Evolutionary conservation across 805 yeast genomes (phyloP).

Genomic region (Debaryomyces hansenii): DNA sequence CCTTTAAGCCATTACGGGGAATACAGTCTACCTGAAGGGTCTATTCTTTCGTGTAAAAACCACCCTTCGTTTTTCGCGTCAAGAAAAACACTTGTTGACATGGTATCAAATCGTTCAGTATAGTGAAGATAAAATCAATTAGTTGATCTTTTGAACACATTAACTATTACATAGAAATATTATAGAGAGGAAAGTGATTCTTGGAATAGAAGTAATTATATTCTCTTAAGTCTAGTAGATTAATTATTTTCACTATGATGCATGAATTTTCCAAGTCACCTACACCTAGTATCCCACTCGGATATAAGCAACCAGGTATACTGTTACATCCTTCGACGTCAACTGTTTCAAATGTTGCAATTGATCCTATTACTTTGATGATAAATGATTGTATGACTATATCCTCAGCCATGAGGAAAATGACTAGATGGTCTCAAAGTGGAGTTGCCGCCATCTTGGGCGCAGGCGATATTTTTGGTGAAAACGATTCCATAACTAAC

Average conservation of each 20-base stretch:
- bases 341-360: conserved; percentile 29
- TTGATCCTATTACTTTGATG: conserved; percentile 79
- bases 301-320: not conserved
- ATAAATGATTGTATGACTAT: conserved; percentile 86
- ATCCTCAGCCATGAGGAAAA: conserved; percentile 85
- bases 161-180: not conserved
- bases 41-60: too few relatives aligned
- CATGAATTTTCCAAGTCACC: conserved; percentile 5
- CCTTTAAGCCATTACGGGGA: too few relatives aligned
- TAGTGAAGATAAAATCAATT: not conserved
- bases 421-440: conserved; percentile 62
- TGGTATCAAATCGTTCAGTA: not conserved
- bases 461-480: conserved; percentile 56
- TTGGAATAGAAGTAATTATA: not conserved
- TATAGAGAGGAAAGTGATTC: not conserved
- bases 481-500: conserved; percentile 32
- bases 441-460: conserved; percentile 86
- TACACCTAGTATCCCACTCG: conserved; percentile 1
- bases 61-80: not conserved
- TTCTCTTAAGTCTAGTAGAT: not conserved
- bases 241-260: not conserved
- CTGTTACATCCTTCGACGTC: not conserved
- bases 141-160: not conserved
- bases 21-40: too few relatives aligned
- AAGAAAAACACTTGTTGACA: not conserved